Base-by-base conservation (phyloP, 495 filamentous ascomycete genomes). In the Penicillium fimorum region DNA sequence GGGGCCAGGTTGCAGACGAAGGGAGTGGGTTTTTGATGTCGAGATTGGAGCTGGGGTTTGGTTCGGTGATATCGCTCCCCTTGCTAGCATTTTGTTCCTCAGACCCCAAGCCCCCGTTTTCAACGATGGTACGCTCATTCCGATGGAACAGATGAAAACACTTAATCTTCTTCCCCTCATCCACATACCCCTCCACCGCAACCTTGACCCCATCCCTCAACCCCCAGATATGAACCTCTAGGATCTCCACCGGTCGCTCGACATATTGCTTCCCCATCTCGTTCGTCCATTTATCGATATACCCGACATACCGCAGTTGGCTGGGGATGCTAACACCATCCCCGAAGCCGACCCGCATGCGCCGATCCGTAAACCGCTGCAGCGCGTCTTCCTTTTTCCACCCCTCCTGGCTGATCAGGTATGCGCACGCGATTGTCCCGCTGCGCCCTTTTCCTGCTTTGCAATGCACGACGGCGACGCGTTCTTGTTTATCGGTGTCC, bases 381-480 rank as follows among this genome's bases (percentile, higher is more conserved):
- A 96, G 72, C 2, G 94, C 94, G 53, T 94, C 83, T 54, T 88
- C 81, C 12, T 84, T 74, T 37, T 78, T 86, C 92, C 92, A 97
- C 18, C 89, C 91, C 60, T 91, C 87, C 66, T 98, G 88, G 18
- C 87, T 84, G 57, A 98, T 95, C 46, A 98, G 75, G 67, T 96
- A 97, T 53, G 85, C 86, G 64, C 89, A 92, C 20, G 86, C 85
- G 64, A 91, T 82, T 1, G 90, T 96, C n/a, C 94, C 94, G 54
- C 89, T 94, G 44, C 94, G 79, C 1, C 94, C 94, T 71, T 98
- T 98, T 3, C 94, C 94, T 2, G 94, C 94, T 71, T 97, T 98
- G 75, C 94, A 97, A 69, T 97, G 94, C 11, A 98, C 90, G 6
- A 98, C 93, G 1, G 86, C 87, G 1, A 96, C 88, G 22, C 91